Evolutionary conservation across 352 stramenopile genomes (phyloP), one percentile per base, ranked within the genome.

Genomic region (Globisporangium rhizosaccharum): DNA sequence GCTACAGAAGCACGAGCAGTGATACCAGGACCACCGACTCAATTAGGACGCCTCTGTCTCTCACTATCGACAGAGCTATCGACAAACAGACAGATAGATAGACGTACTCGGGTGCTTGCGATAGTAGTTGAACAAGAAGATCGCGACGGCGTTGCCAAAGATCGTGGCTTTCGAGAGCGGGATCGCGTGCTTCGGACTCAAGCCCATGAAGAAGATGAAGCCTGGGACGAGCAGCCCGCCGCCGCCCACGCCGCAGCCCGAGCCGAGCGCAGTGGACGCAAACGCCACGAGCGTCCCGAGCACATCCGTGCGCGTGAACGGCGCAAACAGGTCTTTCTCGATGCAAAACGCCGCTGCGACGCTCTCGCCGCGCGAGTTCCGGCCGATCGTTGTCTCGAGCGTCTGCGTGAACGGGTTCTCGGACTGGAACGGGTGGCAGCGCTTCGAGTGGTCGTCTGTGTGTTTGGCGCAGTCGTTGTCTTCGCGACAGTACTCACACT

Each of bases 91-190:
- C n/a, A n/a, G 11, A 20, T 10, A 56, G 7, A 12, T 5, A 53
- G 45, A 76, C 78, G 55, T 63, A 90, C 84, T 64, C 5, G 96
- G 96, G 65, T 99, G 96, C 42, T 97, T 86, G 69, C 97, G 97
- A 28, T 62, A 66, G 48, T 88, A 74, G 69, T 99, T 99, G 56
- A 98, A 85, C 37, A 97, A 48, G 53, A 96, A 98, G 60, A 97
- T 98, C 23, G 94, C 96, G 36, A 98, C 68, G 7, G 95, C 92
- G 44, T 97, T 97, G 65, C 96, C 97, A 61, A 99, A 97, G 47
- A 99, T 98, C 10, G 96, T 98, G 39, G 98, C 87, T 57, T 99
- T 99, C 37, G 85, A 97, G 28, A 99, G 74, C 28, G 97, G 95
- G 56, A 99, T 98, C 51, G 96, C 96, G 65, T 97, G 88, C 66